Conservation (phyloP, 768 basidiomycete genomes). For the Leccinum obscurum region DNA sequence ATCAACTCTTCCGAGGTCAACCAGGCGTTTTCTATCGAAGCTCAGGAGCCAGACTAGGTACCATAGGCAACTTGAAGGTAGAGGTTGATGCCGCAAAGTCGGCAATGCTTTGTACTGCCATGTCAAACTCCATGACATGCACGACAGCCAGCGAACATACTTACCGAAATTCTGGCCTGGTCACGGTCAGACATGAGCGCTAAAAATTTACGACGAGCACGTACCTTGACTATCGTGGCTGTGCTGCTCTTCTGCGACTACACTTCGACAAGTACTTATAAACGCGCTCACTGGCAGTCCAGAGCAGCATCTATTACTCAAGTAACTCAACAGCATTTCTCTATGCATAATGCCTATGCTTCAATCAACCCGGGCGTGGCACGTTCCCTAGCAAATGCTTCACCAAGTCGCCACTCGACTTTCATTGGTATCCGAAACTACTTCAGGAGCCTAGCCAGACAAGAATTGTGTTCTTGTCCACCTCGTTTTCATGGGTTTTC, state of each 20-base stretch:
- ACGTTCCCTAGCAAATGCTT: constrained; percentile 9
- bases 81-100: no score
- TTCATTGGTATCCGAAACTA: constrained; percentile 35
- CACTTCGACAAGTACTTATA: background rate
- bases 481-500: constrained; percentile 14
- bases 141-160: no score
- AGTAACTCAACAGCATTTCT: background rate
- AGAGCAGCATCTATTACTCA: background rate
- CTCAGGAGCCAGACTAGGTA: no score
- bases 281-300: background rate
- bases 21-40: no score
- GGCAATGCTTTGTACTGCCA: no score
- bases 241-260: constrained; percentile 2
- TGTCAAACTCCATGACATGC: no score
- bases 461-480: background rate
- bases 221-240: constrained; percentile 14
- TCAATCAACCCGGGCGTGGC: constrained; percentile 1
- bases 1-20: no score
- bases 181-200: no score
- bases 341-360: constrained; percentile 19
- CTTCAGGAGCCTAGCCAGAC: constrained; percentile 24
- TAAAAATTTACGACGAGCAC: no score
- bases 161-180: no score
- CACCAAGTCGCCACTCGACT: constrained; percentile 15
- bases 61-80: no score